Evolutionary conservation across 305 asterid species (phyloP), one percentile per base, ranked within the genome.

Genomic region (Stenogyne calaminthoides): DNA sequence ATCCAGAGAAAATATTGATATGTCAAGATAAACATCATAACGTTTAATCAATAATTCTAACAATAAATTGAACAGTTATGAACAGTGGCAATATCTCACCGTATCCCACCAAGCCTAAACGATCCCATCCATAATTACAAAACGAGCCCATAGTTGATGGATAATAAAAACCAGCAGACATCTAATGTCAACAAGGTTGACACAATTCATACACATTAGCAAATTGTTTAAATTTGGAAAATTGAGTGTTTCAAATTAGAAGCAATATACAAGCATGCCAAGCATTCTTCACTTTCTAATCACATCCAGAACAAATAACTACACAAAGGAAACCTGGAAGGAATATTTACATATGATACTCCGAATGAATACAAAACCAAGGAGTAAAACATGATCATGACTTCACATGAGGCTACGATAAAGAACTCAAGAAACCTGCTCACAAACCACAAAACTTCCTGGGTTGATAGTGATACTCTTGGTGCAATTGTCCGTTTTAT

Each of bases 401-500:
- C 8, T 9, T 20, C 44, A 62, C 25, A 70, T 56, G 34, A 67
- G 60, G 71, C 67, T 57, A 64, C 42, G 25, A 57, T 18, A 4
- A 25, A 57, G 16, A 59, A 60, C 34, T 84, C 73, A 88, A 32
- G 87, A 79, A 77, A 72, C 81, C 83, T 88, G 89, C 79, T 88
- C 89, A 71, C 91, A 79, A 64, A 90, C 91, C 20, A 80, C 98
- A 69, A 92, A 95, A 82, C 97, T 90, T 70, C 96, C 97, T 2
- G 96, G 97, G 77, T 95, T 92, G 83, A 95, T 92, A 7, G 97
- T 87, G 59, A 92, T 88, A 61, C 98, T 92, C 86, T 92, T 92
- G 69, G 99, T 95, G 92, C 98, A 92, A 58, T 95, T 92, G 77
- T 92, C 98, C 10, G 97, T 95, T 81, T 95, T 95, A 67, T 95